phyloP scores from a whole-genome alignment of 495 filamentous ascomycete species.

The Tuber borchii region DNA sequence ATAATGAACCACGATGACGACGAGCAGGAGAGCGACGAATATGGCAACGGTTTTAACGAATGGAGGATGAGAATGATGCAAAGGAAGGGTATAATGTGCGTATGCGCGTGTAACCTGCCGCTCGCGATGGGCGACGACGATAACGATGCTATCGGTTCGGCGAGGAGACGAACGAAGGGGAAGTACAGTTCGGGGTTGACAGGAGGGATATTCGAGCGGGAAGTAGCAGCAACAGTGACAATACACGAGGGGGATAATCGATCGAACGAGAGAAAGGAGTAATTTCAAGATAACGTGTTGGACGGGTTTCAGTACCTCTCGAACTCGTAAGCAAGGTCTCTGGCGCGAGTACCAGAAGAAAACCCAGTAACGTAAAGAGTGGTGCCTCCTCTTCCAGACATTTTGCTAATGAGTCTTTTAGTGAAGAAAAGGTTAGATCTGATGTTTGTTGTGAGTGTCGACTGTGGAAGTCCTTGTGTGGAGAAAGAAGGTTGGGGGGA shows the following conservation, averaged over 20 bases:
- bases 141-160: constrained; percentile 42
- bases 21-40: constrained; percentile 39
- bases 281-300: constrained; percentile 25
- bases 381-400: constrained; percentile 86
- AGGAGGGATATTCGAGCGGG: constrained; percentile 38
- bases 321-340: constrained; percentile 99
- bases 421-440: constrained; percentile 10
- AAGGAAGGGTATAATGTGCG: constrained; percentile 41
- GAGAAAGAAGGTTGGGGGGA: constrained; percentile 18
- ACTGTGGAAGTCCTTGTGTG: constrained; percentile 12
- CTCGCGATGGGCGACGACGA: constrained; percentile 33
- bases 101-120: constrained; percentile 27
- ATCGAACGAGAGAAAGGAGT: constrained; percentile 42
- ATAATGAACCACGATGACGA: constrained; percentile 28
- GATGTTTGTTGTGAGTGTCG: constrained; percentile 10
- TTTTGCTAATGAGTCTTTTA: constrained; percentile 44
- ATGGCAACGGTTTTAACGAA: constrained; percentile 19
- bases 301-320: constrained; percentile 68
- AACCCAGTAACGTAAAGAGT: constrained; percentile 95
- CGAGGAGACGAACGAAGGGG: constrained; percentile 38
- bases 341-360: constrained; percentile 96
- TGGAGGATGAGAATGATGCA: constrained; percentile 41
- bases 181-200: constrained; percentile 40
- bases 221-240: constrained; percentile 45
- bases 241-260: constrained; percentile 47